Evolutionary conservation across 768 basidiomycete species (phyloP).

Genomic region (Mycena epipterygia): DNA sequence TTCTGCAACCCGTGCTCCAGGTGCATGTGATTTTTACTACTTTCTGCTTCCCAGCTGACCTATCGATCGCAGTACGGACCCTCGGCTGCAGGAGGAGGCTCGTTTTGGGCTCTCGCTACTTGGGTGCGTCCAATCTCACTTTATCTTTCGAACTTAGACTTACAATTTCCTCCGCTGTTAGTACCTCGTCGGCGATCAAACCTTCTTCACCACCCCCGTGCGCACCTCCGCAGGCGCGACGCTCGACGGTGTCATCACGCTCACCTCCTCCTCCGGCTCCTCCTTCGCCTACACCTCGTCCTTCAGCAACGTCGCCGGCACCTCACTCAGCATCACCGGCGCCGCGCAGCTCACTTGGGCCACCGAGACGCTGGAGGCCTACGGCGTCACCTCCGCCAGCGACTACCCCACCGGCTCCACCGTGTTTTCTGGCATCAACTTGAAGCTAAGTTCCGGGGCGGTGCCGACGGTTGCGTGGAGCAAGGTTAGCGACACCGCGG

Average conservation of each 20-base stretch:
- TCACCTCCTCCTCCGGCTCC: conserved; percentile 21
- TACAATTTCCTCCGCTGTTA: not conserved
- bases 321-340: conserved; percentile 22
- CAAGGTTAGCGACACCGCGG: conserved; percentile 7
- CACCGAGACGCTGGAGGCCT: conserved; percentile 34
- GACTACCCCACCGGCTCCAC: conserved; percentile 33
- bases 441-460: conserved; percentile 20
- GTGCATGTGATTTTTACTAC: not conserved
- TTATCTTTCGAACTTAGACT: not conserved
- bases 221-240: conserved; percentile 22
- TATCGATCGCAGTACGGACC: conserved; percentile 25
- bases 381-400: conserved; percentile 8
- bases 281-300: conserved; percentile 19
- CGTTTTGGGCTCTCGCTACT: conserved; percentile 31
- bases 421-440: conserved; percentile 27
- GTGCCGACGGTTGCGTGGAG: conserved; percentile 22
- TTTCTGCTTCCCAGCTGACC: not conserved
- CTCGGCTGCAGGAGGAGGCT: conserved; percentile 35
- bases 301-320: conserved; percentile 34
- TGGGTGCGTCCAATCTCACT: conserved; percentile 23
- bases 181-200: not conserved
- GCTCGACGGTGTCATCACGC: conserved; percentile 33
- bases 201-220: conserved; percentile 19
- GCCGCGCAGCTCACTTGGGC: conserved; percentile 33
- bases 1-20: conserved; percentile 33